phyloP scores from a whole-genome alignment of 169 alveolate genomes.

The Cyclospora cayetanensis region DNA sequence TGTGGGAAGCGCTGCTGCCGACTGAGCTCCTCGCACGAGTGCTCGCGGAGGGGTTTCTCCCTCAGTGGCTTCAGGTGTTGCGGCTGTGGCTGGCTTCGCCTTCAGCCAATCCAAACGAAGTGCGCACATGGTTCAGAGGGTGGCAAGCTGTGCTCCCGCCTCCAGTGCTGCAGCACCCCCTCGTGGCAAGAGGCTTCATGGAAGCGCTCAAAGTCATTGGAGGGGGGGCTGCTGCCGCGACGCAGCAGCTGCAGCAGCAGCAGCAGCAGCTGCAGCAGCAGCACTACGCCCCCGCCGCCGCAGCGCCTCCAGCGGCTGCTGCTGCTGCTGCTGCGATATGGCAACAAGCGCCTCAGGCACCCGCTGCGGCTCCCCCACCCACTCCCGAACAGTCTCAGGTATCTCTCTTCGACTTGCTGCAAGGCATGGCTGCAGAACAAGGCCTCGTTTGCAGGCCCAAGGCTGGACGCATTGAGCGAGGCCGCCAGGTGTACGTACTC shows the following conservation, averaged over 20 bases:
- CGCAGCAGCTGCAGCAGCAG: conserved; percentile 34
- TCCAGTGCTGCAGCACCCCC: conserved; percentile 33
- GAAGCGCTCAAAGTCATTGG: conserved; percentile 54
- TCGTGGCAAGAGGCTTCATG: conserved; percentile 21
- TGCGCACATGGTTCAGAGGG: conserved; percentile 61
- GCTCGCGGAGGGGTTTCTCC: conserved; percentile 16
- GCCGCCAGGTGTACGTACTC: conserved; percentile 65
- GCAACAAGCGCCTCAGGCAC: background rate
- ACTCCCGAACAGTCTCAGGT: background rate
- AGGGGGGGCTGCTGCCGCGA: background rate
- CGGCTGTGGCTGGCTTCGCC: conserved; percentile 62
- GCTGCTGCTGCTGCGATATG: background rate
- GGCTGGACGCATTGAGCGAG: conserved; percentile 59
- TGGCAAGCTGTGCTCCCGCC: conserved; percentile 66
- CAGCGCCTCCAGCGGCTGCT: background rate
- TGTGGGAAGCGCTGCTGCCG: conserved; percentile 73
- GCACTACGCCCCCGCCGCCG: background rate
- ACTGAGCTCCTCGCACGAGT: conserved; percentile 59
- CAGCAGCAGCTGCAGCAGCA: conserved; percentile 42
- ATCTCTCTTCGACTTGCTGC: conserved; percentile 29
- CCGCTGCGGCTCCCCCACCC: conserved; percentile 21
- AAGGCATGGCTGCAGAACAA: conserved; percentile 53
- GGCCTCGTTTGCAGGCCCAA: conserved; percentile 59
- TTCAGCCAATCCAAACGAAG: conserved; percentile 20
- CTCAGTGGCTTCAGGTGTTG: conserved; percentile 60